phyloP scores from a whole-genome alignment of 495 filamentous ascomycete species.

The Neurospora sp. region DNA sequence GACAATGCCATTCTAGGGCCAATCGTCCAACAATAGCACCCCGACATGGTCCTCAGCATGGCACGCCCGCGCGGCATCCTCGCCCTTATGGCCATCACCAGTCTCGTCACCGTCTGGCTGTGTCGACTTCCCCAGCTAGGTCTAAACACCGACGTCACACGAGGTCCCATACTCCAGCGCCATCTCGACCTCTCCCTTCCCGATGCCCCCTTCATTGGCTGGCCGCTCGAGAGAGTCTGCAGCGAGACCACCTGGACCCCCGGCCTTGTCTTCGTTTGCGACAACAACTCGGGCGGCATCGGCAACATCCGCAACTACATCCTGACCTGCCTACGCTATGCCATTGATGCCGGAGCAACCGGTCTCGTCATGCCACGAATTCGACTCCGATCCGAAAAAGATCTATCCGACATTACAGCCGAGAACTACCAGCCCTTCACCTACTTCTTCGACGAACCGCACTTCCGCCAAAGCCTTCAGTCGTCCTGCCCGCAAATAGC shows the following conservation, averaged over 20 bases:
- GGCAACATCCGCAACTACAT: conserved; percentile 46
- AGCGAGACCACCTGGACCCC: conserved; percentile 26
- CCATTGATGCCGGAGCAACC: conserved; percentile 38
- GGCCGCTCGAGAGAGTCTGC: conserved; percentile 37
- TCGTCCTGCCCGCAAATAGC: conserved; percentile 31
- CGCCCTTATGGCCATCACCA: conserved; percentile 9
- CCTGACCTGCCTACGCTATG: conserved; percentile 39
- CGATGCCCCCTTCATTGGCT: conserved; percentile 32
- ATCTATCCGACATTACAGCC: conserved; percentile 24
- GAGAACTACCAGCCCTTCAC: conserved; percentile 20
- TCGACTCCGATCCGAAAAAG: conserved; percentile 17
- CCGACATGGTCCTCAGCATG: background rate
- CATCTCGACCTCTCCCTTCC: conserved; percentile 24
- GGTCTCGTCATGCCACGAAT: conserved; percentile 35
- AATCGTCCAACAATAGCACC: background rate
- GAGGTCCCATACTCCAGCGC: background rate
- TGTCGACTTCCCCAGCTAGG: conserved; percentile 13
- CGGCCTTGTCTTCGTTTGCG: conserved; percentile 36
- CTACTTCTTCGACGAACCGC: conserved; percentile 37
- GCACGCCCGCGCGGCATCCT: conserved; percentile 10
- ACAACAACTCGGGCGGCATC: conserved; percentile 42
- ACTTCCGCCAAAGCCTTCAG: conserved; percentile 27
- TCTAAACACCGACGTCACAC: background rate
- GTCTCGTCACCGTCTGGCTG: conserved; percentile 14
- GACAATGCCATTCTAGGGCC: background rate